phyloP scores from a whole-genome alignment of 1,284 basidiomycete species.

The Trichosporon faecale region DNA sequence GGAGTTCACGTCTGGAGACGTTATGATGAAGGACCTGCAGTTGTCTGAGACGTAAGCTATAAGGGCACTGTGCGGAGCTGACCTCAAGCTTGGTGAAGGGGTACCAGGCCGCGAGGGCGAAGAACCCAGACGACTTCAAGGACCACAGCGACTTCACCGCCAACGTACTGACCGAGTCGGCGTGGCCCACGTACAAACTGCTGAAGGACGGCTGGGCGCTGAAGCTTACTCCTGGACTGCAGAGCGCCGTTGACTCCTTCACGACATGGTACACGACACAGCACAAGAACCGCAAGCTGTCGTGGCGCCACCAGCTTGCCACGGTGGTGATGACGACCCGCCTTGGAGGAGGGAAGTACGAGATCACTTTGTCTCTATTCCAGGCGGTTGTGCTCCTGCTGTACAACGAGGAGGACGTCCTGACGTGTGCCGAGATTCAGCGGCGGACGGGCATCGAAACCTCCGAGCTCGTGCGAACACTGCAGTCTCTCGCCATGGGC shows the following conservation, averaged over 20 bases:
- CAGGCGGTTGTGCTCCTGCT: constrained; percentile 83
- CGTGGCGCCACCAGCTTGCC: constrained; percentile 79
- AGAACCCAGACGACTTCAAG: constrained; percentile 45
- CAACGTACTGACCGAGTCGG: constrained; percentile 58
- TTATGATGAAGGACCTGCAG: constrained; percentile 54
- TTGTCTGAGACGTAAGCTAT: constrained; percentile 44
- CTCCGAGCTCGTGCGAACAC: constrained; percentile 70
- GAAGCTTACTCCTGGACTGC: constrained; percentile 59
- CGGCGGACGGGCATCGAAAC: constrained; percentile 71
- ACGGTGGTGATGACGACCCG: constrained; percentile 68
- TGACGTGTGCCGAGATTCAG: constrained; percentile 68
- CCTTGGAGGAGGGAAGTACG: constrained; percentile 71
- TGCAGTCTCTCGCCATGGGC: constrained; percentile 89
- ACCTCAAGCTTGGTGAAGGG: constrained; percentile 53
- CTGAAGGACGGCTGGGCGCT: constrained; percentile 50
- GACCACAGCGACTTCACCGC: constrained; percentile 54
- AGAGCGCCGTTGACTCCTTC: constrained; percentile 64
- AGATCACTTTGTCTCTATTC: constrained; percentile 84
- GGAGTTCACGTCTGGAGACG: constrained; percentile 53
- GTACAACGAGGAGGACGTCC: constrained; percentile 67
- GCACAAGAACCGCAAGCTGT: constrained; percentile 65
- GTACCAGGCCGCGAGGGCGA: constrained; percentile 51
- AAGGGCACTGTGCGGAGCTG: background rate
- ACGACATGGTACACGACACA: constrained; percentile 68
- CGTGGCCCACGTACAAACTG: constrained; percentile 57